These are phyloP conservation scores for Maudiozyma saulgeensis DNA, from an alignment of 805 yeast genomes.

Conservation along the genomic window DNA sequence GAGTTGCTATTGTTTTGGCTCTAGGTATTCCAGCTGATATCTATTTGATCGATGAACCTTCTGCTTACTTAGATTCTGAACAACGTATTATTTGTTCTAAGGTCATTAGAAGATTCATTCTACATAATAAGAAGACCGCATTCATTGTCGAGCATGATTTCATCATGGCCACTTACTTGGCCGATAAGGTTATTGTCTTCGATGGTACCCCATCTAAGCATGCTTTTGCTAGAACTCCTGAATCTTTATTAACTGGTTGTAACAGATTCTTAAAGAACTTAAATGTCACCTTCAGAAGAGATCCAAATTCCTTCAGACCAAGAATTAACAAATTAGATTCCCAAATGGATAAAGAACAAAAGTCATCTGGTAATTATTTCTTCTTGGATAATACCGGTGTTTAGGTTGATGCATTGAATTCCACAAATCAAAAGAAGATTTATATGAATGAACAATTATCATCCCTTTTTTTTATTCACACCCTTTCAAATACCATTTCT, in stretches of 20 bases:
- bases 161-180: slow-evolving; percentile 98
- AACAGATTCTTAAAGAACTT: slow-evolving; percentile 92
- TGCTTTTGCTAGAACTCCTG: slow-evolving; percentile 82
- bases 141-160: slow-evolving; percentile 99
- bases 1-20: slow-evolving; percentile 95
- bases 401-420: slow-evolving; percentile 16
- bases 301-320: slow-evolving; percentile 96
- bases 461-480: background rate
- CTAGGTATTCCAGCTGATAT: slow-evolving; percentile 93
- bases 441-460: background rate
- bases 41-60: slow-evolving; percentile 95
- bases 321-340: slow-evolving; percentile 96
- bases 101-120: slow-evolving; percentile 91
- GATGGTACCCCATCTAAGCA: slow-evolving; percentile 88
- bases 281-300: slow-evolving; percentile 98
- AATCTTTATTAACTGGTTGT: slow-evolving; percentile 92
- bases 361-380: slow-evolving; percentile 85
- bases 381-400: slow-evolving; percentile 67
- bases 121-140: slow-evolving; percentile 98
- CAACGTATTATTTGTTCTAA: slow-evolving; percentile 99
- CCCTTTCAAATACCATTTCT: background rate
- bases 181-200: slow-evolving; percentile 96
- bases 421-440: background rate
- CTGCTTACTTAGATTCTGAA: slow-evolving; percentile 97
- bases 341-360: slow-evolving; percentile 98